Percentiles rank a stretch among this genome's conserved stretches.
These are phyloP conservation scores for Parastagonospora nodorum DNA, from an alignment of 2,329 filamentous ascomycete genomes.

Conservation along the genomic window DNA sequence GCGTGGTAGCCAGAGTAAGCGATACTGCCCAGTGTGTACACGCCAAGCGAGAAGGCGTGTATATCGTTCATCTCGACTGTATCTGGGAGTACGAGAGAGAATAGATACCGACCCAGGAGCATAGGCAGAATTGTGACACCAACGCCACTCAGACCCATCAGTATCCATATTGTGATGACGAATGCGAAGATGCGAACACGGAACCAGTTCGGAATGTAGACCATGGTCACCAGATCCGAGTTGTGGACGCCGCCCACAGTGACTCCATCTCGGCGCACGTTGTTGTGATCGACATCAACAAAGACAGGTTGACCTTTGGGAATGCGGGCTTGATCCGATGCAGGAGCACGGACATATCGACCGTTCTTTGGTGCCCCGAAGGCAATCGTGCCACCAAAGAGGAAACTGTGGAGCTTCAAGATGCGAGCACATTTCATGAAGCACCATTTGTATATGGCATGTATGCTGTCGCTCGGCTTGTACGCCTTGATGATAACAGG, in stretches of 20 bases:
- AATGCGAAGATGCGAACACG: slow-evolving; percentile 79
- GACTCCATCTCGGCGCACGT: slow-evolving; percentile 67
- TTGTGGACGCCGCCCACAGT: slow-evolving; percentile 46
- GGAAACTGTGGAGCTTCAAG: slow-evolving; percentile 85
- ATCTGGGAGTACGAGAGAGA: slow-evolving; percentile 72
- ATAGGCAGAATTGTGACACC: slow-evolving; percentile 85
- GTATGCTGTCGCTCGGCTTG: slow-evolving; percentile 81
- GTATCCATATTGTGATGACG: slow-evolving; percentile 88
- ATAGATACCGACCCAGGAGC: slow-evolving; percentile 79
- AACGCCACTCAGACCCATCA: slow-evolving; percentile 86
- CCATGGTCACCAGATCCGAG: slow-evolving; percentile 57
- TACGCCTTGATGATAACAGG: slow-evolving; percentile 83
- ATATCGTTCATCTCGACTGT: slow-evolving; percentile 80
- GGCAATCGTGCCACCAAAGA: slow-evolving; percentile 80
- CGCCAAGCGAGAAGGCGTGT: slow-evolving; percentile 90
- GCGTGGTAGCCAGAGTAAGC: slow-evolving; percentile 60
- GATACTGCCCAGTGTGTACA: slow-evolving; percentile 76
- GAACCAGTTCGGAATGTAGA: slow-evolving; percentile 83
- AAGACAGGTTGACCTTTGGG: slow-evolving; percentile 85
- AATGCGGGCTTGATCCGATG: slow-evolving; percentile 92
- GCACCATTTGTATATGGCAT: slow-evolving; percentile 94
- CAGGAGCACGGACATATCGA: slow-evolving; percentile 86
- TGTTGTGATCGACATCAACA: slow-evolving; percentile 71
- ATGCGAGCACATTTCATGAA: slow-evolving; percentile 82
- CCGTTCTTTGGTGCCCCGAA: slow-evolving; percentile 87